Conservation (phyloP, 495 filamentous ascomycete genomes). For the Staphylotrichum tortipilum region DNA sequence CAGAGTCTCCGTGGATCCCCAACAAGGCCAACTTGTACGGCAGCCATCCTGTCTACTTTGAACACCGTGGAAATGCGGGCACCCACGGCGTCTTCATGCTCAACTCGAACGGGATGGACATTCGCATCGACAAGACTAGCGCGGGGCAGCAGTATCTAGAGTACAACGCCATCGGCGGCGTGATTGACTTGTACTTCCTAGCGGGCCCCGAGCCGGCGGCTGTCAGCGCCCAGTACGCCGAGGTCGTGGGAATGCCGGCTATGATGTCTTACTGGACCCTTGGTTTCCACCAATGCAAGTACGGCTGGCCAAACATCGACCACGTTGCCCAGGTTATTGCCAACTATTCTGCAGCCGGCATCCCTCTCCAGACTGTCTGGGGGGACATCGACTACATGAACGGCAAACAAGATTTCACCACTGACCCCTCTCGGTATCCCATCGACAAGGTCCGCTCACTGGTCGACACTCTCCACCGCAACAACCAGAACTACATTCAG, state of each 20-base stretch:
- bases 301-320: conserved; percentile 66
- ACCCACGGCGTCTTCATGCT: conserved; percentile 83
- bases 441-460: conserved; percentile 56
- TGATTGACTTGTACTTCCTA: conserved; percentile 81
- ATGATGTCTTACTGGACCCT: conserved; percentile 86
- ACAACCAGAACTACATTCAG: conserved; percentile 70
- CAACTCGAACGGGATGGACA: conserved; percentile 82
- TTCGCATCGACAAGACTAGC: conserved; percentile 61
- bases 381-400: conserved; percentile 84
- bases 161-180: conserved; percentile 73
- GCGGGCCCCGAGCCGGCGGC: conserved; percentile 63
- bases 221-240: conserved; percentile 66
- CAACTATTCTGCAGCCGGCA: conserved; percentile 67
- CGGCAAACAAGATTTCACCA: conserved; percentile 52
- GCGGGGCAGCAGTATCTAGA: conserved; percentile 64
- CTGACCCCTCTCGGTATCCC: conserved; percentile 64
- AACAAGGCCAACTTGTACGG: conserved; percentile 63
- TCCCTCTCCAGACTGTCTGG: conserved; percentile 87
- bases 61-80: conserved; percentile 55
- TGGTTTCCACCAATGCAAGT: conserved; percentile 80
- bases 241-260: conserved; percentile 57
- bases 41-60: conserved; percentile 76
- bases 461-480: conserved; percentile 58
- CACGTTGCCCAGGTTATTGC: conserved; percentile 67
- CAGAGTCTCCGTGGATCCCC: conserved; percentile 56